Evolutionary conservation across 768 basidiomycete genomes (phyloP).

Genomic region (Pulveroboletus sp.): DNA sequence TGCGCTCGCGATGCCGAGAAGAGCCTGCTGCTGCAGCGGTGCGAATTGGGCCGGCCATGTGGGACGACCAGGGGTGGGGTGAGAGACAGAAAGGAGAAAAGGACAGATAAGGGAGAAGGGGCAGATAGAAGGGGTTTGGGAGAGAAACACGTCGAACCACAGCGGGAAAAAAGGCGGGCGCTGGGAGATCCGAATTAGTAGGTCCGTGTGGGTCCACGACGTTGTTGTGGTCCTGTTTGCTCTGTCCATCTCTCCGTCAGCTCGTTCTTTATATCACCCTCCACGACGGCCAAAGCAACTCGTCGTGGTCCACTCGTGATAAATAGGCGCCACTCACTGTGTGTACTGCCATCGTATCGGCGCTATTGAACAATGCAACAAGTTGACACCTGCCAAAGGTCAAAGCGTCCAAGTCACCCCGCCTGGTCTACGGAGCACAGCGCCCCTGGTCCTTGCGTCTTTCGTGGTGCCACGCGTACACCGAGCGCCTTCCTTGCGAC

Average conservation of each 20-base stretch:
- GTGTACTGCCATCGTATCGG: conserved; percentile 9
- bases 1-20: conserved; percentile 8
- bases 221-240: conserved; percentile 31
- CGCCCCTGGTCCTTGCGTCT: neutral
- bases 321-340: conserved; percentile 12
- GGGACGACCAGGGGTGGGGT: conserved; percentile 1
- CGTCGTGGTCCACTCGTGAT: neutral
- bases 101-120: conserved; percentile 1
- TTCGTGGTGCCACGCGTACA: neutral
- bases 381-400: conserved; percentile 8
- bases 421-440: conserved; percentile 3
- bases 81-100: conserved; percentile 7
- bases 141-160: conserved; percentile 26
- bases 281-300: conserved; percentile 9
- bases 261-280: conserved; percentile 10
- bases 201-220: conserved; percentile 32
- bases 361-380: neutral
- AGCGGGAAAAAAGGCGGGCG: conserved; percentile 23
- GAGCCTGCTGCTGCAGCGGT: neutral
- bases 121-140: conserved; percentile 17
- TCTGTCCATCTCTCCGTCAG: conserved; percentile 6
- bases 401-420: conserved; percentile 11
- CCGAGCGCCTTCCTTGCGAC: neutral
- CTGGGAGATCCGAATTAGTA: conserved; percentile 28
- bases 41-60: conserved; percentile 24